These are phyloP conservation scores for Aspergillus bertholletiae DNA, from an alignment of 495 filamentous ascomycete genomes.

Conservation along the genomic window DNA sequence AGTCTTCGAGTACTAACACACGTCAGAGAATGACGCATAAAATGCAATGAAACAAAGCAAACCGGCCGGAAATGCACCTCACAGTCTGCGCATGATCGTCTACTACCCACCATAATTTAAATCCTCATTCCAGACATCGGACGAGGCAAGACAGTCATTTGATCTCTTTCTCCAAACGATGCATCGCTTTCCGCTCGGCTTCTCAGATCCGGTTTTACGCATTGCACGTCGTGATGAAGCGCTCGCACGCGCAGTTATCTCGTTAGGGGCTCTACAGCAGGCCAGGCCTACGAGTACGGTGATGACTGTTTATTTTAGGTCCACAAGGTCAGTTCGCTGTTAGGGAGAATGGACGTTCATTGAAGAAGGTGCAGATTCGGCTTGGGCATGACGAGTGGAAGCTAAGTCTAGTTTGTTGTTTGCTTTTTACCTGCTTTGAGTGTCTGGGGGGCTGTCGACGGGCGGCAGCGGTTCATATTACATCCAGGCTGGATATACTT, in stretches of 20 bases:
- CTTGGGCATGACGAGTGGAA: neutral
- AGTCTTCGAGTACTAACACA: neutral
- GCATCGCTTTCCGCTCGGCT: neutral
- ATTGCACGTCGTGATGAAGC: neutral
- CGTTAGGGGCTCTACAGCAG: slow-evolving; percentile 2
- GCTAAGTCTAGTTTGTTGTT: neutral
- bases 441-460: slow-evolving; percentile 1
- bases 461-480: slow-evolving; percentile 4
- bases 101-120: neutral
- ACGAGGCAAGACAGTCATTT: neutral
- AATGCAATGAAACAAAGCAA: slow-evolving; percentile 5
- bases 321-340: neutral
- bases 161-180: neutral
- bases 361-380: neutral
- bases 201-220: neutral
- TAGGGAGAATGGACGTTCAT: neutral
- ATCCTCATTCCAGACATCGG: neutral
- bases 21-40: neutral
- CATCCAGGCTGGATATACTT: slow-evolving; percentile 3
- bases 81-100: neutral
- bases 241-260: neutral
- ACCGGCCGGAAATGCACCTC: neutral
- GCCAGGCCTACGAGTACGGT: neutral
- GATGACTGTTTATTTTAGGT: neutral
- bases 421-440: slow-evolving; percentile 6